phyloP scores from a whole-genome alignment of 2,329 filamentous ascomycete species.

The Neurospora sp. region DNA sequence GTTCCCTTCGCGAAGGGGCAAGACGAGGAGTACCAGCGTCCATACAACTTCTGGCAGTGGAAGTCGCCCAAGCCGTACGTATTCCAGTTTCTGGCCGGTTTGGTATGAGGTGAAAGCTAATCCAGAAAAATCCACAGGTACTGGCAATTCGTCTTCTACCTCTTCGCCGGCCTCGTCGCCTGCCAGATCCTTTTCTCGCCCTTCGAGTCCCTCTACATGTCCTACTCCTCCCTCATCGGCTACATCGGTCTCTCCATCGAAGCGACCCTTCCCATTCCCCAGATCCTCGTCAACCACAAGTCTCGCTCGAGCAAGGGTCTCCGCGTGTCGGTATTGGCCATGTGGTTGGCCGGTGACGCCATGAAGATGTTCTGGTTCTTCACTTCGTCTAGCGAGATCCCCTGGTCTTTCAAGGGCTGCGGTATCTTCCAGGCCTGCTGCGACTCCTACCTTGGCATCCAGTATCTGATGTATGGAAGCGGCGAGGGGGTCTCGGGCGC shows the following conservation, averaged over 20 bases:
- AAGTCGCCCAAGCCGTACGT: constrained; percentile 55
- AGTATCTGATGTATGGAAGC: constrained; percentile 62
- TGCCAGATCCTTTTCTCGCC: constrained; percentile 59
- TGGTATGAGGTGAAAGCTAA: constrained; percentile 13
- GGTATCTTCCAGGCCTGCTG: constrained; percentile 72
- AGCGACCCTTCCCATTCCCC: constrained; percentile 71
- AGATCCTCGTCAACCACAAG: constrained; percentile 62
- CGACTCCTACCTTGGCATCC: constrained; percentile 62
- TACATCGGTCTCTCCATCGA: constrained; percentile 70
- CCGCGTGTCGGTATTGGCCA: constrained; percentile 61
- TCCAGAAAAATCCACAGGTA: constrained; percentile 38
- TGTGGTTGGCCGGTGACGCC: constrained; percentile 69
- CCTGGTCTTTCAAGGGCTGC: constrained; percentile 71
- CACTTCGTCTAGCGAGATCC: constrained; percentile 58
- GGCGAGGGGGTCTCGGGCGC: constrained; percentile 24
- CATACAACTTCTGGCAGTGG: constrained; percentile 81
- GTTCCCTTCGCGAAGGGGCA: constrained; percentile 51
- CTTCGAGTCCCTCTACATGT: constrained; percentile 44
- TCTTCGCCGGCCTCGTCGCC: constrained; percentile 49
- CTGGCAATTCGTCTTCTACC: constrained; percentile 67
- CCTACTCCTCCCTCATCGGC: constrained; percentile 60
- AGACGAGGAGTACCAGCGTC: constrained; percentile 40
- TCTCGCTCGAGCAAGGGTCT: constrained; percentile 67
- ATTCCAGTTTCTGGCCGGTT: neutral
- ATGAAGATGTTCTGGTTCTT: constrained; percentile 90